Base-by-base conservation (phyloP, 2,329 filamentous ascomycete species). In the Aspergillus ruber region DNA sequence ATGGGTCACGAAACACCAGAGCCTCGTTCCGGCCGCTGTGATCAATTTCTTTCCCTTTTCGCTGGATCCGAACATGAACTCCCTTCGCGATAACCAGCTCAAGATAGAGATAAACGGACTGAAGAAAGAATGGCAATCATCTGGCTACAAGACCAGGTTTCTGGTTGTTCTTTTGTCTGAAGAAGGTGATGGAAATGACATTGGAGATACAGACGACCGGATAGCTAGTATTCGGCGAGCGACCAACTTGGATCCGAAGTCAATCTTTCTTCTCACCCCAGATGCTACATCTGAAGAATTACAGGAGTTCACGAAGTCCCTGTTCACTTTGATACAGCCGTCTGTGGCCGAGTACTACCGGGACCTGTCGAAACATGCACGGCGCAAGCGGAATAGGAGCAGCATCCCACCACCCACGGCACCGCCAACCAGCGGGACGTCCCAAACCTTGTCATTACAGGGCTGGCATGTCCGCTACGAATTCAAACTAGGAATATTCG, bases 401-500 rank as follows among this genome's bases (percentile, higher is more conserved):
- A 77, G 82, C 15, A 83, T 86, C 12, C 90, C 90, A 9, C 83
- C 86, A 42, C 89, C 90, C 3, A 91, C 89, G 6, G 78, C 88
- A 27, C 88, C 90, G 4, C 88, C 89, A 1, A 91, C 88, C 0
- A 83, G 79, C 17, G 88, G 88, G 23, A 94, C 88, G 1, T 94
- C 90, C 1, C 87, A 93, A 60, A 88, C 86, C 0, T 70, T 96
- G n/a, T 87, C 90, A 1, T 74, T 85, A 8, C 83, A 89, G 38
- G 90, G 88, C 3, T 98, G 91, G 93, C 90, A 89, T 60, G 85
- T 94, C 45, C 84, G 91, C 13, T 96, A 96, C 67, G 91, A 98
- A 61, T 90, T 95, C 72, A 98, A 98, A 65, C 78, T 90, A 15
- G 91, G 85, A 6, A 76, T 95, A 0, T 88, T 97, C 62, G 88